phyloP scores from a whole-genome alignment of 768 basidiomycete species.

The Lactifluus hygrophoroides region DNA sequence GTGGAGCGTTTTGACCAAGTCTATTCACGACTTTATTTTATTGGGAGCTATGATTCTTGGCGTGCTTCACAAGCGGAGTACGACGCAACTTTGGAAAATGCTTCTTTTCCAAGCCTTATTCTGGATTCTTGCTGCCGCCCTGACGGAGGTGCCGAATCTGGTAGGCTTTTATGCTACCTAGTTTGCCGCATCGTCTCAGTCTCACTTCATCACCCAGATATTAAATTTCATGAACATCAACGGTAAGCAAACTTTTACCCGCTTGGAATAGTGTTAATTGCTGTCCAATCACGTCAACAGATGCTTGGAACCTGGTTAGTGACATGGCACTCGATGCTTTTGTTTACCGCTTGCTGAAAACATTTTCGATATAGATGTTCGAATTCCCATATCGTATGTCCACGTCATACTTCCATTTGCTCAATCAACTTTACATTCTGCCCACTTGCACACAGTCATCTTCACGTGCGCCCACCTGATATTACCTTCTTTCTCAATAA shows the following conservation, averaged over 20 bases:
- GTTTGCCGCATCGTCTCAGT: background rate
- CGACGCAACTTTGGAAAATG: conserved; percentile 16
- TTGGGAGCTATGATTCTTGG: conserved; percentile 12
- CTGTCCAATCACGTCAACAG: background rate
- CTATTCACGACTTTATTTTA: conserved; percentile 1
- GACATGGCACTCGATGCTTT: background rate
- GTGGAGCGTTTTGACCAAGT: conserved; percentile 13
- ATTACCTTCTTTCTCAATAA: background rate
- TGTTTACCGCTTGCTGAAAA: background rate
- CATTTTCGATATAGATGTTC: conserved; percentile 7
- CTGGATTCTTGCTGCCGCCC: conserved; percentile 5
- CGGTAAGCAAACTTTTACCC: background rate
- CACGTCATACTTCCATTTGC: background rate
- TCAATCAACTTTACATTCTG: background rate
- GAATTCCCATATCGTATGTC: conserved; percentile 16
- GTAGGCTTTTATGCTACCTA: background rate
- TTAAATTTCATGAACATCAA: conserved; percentile 12
- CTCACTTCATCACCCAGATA: background rate
- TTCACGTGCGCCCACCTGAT: conserved; percentile 2
- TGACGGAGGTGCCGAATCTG: conserved; percentile 12
- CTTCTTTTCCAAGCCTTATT: conserved; percentile 13
- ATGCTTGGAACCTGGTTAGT: conserved; percentile 15
- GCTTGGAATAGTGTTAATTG: background rate
- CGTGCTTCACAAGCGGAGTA: conserved; percentile 13
- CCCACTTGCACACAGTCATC: background rate